Conservation (phyloP, 2,329 filamentous ascomycete genomes). For the Beauveria australis region DNA sequence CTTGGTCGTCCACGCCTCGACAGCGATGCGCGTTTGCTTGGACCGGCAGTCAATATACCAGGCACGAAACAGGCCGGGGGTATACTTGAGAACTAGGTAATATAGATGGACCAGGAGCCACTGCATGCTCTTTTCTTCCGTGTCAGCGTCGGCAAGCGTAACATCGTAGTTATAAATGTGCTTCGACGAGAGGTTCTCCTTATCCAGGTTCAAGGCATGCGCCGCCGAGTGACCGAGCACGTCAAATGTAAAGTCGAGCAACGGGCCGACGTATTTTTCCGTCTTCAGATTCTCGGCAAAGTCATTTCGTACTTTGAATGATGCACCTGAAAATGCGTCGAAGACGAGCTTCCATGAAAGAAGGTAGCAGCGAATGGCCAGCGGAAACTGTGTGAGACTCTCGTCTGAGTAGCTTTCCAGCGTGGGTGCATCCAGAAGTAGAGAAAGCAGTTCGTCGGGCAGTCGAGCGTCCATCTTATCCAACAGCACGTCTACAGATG, state of each 20-base stretch:
- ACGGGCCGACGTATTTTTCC: constrained; percentile 55
- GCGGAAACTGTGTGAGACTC: constrained; percentile 59
- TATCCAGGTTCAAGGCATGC: constrained; percentile 65
- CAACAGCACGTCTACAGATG: constrained; percentile 68
- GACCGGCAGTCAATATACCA: constrained; percentile 82
- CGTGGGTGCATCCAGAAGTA: constrained; percentile 71
- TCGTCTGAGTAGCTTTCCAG: constrained; percentile 59
- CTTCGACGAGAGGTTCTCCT: constrained; percentile 50
- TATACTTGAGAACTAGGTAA: constrained; percentile 69
- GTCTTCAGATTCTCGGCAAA: constrained; percentile 75
- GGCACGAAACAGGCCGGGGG: constrained; percentile 67
- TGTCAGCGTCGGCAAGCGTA: constrained; percentile 45
- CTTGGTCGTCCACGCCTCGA: constrained; percentile 79
- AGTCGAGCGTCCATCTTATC: constrained; percentile 66
- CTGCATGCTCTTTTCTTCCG: constrained; percentile 65
- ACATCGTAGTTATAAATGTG: constrained; percentile 50
- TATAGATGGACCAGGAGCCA: constrained; percentile 82
- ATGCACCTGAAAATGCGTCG: constrained; percentile 70
- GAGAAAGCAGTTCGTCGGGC: constrained; percentile 75
- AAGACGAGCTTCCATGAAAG: constrained; percentile 87
- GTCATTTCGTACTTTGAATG: constrained; percentile 72
- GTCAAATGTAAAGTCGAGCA: constrained; percentile 76
- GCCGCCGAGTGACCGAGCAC: constrained; percentile 72
- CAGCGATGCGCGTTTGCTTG: constrained; percentile 68
- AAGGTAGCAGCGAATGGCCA: constrained; percentile 67